Evolutionary conservation across 768 basidiomycete genomes (phyloP), one percentile per base, ranked within the genome.

Genomic region (Mrakia hoshinonis): DNA sequence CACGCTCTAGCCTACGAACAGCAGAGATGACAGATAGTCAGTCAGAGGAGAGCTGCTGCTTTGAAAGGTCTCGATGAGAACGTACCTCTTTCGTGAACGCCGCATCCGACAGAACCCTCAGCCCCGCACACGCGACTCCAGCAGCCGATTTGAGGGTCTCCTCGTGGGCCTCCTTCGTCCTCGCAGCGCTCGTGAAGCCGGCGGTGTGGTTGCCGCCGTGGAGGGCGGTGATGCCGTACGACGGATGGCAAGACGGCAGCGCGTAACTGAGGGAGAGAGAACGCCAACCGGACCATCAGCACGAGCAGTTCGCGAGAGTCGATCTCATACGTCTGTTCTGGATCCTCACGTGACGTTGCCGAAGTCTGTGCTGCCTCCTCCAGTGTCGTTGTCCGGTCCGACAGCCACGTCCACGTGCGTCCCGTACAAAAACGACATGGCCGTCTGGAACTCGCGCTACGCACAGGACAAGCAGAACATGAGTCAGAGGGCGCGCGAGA

Each of bases 111-210:
- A 77, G n/a, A 24, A 75, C 69, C 43, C 74, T 64, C 62, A 73
- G 61, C 3, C 72, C 77, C 20, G 67, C 73, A 12, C 67, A 73
- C 0, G 76, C 77, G 18, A 78, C 49, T 11, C 76, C 77, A 10
- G 75, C 67, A 10, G 77, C 74, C 9, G 75, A 70, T 48, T 73
- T 75, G 63, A 77, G 65, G 10, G 78, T 72, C 58, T 76, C 67
- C 36, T 64, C 73, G 62, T 79, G 78, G 2, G 78, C 77, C 48
- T 75, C 43, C 55, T 22, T 11, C 0, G 24, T 12, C 34, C 46
- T 22, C 26, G 67, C 52, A 34, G 38, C 49, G 34, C 4, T 15
- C 1, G 67, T 39, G 38, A 46, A 68, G 38, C 34, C 48, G 34
- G 20, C 60, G 51, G 46, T 73, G 62, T 73, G 71, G 29, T 73